These are phyloP conservation scores for Leccinum imitatum DNA, from an alignment of 768 basidiomycete species.

Conservation along the genomic window DNA sequence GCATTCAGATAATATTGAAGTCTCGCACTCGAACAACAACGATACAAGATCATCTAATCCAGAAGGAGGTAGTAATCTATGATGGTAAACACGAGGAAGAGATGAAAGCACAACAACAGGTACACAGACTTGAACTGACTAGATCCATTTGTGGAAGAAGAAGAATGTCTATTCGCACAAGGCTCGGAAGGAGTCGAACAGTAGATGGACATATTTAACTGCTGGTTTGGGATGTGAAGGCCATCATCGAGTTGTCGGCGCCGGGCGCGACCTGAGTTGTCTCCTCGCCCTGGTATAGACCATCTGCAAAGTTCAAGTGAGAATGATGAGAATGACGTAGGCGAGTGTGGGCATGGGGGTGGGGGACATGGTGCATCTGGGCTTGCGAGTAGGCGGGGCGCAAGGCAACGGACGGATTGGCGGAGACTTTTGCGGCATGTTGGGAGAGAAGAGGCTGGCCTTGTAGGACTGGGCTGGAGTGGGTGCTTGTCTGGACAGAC, in stretches of 20 bases:
- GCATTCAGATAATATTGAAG: background rate
- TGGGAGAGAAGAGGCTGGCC: slow-evolving; percentile 20
- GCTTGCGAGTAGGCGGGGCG: slow-evolving; percentile 56
- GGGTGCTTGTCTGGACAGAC: slow-evolving; percentile 23
- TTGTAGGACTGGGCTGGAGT: slow-evolving; percentile 19
- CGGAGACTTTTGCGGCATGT: slow-evolving; percentile 32
- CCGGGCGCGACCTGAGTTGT: slow-evolving; percentile 24
- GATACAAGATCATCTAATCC: slow-evolving; percentile 27
- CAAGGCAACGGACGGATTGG: slow-evolving; percentile 44
- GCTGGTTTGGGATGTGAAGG: slow-evolving; percentile 41
- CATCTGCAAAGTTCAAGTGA: slow-evolving; percentile 45
- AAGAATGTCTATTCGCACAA: slow-evolving; percentile 8
- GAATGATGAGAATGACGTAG: slow-evolving; percentile 66
- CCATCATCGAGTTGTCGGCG: slow-evolving; percentile 48
- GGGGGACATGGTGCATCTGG: slow-evolving; percentile 80
- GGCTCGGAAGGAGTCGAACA: background rate
- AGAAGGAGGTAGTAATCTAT: slow-evolving; percentile 28
- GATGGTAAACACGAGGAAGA: slow-evolving; percentile 7
- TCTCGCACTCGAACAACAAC: slow-evolving; percentile 18
- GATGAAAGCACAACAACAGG: slow-evolving; percentile 21
- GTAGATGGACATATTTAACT: slow-evolving; percentile 12
- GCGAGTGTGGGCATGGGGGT: slow-evolving; percentile 74
- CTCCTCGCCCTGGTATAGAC: slow-evolving; percentile 35
- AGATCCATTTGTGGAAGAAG: slow-evolving; percentile 6
- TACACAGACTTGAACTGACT: slow-evolving; percentile 22